Conservation (phyloP, 768 basidiomycete species). For the Tulasnella sp. region DNA sequence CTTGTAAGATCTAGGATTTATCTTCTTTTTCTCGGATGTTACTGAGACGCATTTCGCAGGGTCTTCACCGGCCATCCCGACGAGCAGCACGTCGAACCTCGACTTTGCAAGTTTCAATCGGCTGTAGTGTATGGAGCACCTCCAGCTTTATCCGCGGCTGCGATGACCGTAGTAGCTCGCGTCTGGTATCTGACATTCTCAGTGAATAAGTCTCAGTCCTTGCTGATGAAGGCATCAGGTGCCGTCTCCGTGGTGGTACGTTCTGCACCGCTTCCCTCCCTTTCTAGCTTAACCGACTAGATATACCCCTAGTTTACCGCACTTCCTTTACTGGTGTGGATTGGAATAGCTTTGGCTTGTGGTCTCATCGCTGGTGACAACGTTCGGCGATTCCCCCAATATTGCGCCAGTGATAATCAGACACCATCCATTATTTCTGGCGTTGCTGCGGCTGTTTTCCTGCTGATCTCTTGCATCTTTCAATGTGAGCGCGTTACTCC, state of each 20-base stretch:
- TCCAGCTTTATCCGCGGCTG: background rate
- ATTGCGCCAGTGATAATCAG: conserved; percentile 5
- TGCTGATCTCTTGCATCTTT: background rate
- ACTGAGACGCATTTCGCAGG: background rate
- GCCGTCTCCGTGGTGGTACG: background rate
- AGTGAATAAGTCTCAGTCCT: background rate
- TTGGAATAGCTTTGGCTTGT: background rate
- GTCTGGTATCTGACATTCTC: conserved; percentile 11
- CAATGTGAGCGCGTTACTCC: background rate
- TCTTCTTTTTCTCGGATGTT: background rate
- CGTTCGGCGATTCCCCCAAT: background rate
- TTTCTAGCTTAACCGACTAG: background rate
- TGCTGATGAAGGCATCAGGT: background rate
- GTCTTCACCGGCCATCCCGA: background rate
- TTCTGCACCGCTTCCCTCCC: background rate
- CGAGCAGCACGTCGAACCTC: background rate
- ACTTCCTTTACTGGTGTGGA: background rate
- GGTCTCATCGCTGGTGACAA: background rate
- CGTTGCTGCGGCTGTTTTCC: background rate
- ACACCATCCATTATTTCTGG: background rate
- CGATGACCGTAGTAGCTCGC: background rate
- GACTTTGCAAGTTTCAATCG: background rate
- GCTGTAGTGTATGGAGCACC: background rate
- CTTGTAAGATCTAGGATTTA: background rate
- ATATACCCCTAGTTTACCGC: background rate